Base-by-base conservation (phyloP, 805 yeast genomes). In the Candida anglica region DNA sequence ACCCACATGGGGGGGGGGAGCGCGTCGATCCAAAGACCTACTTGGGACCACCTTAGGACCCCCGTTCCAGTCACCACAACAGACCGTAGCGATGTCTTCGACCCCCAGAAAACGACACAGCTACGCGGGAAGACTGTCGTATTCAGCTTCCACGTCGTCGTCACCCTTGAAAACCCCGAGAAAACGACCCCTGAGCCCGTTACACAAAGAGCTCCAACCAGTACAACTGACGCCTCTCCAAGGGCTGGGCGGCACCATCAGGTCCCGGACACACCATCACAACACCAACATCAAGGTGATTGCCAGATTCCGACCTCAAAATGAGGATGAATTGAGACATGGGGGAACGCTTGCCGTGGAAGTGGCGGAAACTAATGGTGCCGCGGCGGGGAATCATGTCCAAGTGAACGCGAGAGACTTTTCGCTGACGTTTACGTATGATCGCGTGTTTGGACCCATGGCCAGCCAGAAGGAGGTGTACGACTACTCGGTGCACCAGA, bases 241-340 rank as follows among this genome's bases (percentile, higher is more conserved):
- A n/a, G n/a, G n/a, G n/a, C n/a, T n/a, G n/a, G n/a, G n/a, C n/a
- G n/a, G n/a, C n/a, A n/a, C n/a, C n/a, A n/a, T n/a, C n/a, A n/a
- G n/a, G n/a, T 21, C 23, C 23, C 23, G 10, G 23, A 9, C 23
- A 21, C 23, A 21, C 11, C 23, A n/a, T n/a, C 28, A 25, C 15
- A 48, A 41, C 29, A 45, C 58, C 33, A 67, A 71, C 42, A 75
- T 82, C 50, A 76, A 76, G 46, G 94, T 85, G 18, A 68, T 85
- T 14, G 86, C 85, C 17, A 64, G 95, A 33, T 77, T 85, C 46
- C 62, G 93, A 28, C 93, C 93, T 1, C 64, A 64, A 28, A 68
- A 58, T 32, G 56, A 50, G 2, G 17, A 32, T 2, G 84, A 63
- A 34, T 11, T 19, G 5, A 35, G 34, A 7, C 38, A 41, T 6